phyloP scores from a whole-genome alignment of 2,329 filamentous ascomycete species.

The Colletotrichum salicis region DNA sequence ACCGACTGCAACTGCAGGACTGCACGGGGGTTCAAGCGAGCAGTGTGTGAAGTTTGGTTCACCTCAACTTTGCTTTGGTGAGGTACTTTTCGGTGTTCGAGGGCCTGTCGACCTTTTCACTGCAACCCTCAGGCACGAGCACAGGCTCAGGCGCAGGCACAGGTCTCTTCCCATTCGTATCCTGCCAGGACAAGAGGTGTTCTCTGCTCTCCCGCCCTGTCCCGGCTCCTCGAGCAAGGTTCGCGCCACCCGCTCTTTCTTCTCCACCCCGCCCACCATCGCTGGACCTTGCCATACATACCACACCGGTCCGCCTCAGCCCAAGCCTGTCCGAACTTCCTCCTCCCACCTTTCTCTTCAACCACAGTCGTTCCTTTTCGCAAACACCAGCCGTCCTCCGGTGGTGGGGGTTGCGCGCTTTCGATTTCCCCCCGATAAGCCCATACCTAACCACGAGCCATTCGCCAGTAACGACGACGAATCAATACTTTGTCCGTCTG shows the following conservation, averaged over 20 bases:
- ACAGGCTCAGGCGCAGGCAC: slow-evolving; percentile 34
- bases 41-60: slow-evolving; percentile 26
- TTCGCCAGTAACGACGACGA: slow-evolving; percentile 17
- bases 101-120: slow-evolving; percentile 16
- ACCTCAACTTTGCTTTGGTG: slow-evolving; percentile 3
- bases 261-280: slow-evolving; percentile 34
- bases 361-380: slow-evolving; percentile 37
- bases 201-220: slow-evolving; percentile 31
- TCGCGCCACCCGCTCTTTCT: slow-evolving; percentile 35
- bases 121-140: slow-evolving; percentile 30
- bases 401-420: slow-evolving; percentile 34
- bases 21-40: slow-evolving; percentile 32
- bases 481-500: slow-evolving; percentile 1
- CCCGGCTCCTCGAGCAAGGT: slow-evolving; percentile 31
- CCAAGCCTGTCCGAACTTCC: slow-evolving; percentile 30
- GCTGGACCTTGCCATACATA: slow-evolving; percentile 36
- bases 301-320: slow-evolving; percentile 36
- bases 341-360: slow-evolving; percentile 29
- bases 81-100: slow-evolving; percentile 31
- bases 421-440: slow-evolving; percentile 25
- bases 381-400: slow-evolving; percentile 34
- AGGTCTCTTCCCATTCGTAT: slow-evolving; percentile 27
- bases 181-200: too few relatives aligned
- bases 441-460: slow-evolving; percentile 19
- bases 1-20: slow-evolving; percentile 8